Evolutionary conservation across 345 rosid genomes (phyloP).

Genomic region (Angophora floribunda): DNA sequence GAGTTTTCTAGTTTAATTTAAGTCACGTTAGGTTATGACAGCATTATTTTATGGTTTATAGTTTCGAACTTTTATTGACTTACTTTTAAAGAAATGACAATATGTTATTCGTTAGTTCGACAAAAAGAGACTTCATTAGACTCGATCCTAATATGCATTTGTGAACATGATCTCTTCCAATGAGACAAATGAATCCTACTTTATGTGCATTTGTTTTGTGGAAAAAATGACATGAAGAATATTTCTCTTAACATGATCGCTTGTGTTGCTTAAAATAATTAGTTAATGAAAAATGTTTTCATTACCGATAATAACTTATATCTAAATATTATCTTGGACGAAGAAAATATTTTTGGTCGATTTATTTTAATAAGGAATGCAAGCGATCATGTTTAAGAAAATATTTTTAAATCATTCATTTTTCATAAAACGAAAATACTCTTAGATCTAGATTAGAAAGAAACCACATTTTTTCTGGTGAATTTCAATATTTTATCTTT

Average conservation of each 20-base stretch:
- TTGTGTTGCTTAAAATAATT: background rate
- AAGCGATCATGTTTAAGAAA: rapidly evolving
- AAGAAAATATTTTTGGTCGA: background rate
- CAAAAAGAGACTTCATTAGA: background rate
- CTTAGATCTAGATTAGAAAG: background rate
- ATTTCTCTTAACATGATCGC: background rate
- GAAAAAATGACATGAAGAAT: background rate
- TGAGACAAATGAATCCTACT: background rate
- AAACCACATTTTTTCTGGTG: background rate
- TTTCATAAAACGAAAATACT: too few species aligned
- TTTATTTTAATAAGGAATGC: too few species aligned
- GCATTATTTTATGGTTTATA: background rate
- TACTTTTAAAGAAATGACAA: background rate
- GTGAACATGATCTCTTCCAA: background rate
- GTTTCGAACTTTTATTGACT: background rate
- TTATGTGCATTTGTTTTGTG: background rate
- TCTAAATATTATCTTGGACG: too few species aligned
- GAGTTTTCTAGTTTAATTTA: background rate
- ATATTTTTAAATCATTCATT: too few species aligned
- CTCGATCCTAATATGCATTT: background rate
- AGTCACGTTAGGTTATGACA: background rate
- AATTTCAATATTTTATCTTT: background rate
- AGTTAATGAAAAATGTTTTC: background rate
- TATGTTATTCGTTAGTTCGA: background rate
- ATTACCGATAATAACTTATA: background rate